These are phyloP conservation scores for Polytrichum commune DNA, from an alignment of 225 moss, liverwort and hornwort species.

Conservation along the genomic window DNA sequence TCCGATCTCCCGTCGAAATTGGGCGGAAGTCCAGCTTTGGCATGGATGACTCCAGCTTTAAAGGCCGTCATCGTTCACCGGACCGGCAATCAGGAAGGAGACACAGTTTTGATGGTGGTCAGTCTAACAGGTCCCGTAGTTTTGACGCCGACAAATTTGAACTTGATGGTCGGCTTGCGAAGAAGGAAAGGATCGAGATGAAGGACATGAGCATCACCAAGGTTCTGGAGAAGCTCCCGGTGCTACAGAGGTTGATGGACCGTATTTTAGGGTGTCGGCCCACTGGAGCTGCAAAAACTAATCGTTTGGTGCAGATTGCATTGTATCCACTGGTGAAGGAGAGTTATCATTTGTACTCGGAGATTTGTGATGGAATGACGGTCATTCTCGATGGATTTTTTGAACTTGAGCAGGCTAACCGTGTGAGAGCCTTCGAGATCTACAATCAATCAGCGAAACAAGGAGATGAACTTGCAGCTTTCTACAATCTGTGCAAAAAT, in stretches of 20 bases:
- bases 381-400: slow-evolving; percentile 39
- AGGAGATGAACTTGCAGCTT: slow-evolving; percentile 30
- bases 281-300: slow-evolving; percentile 52
- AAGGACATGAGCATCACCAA: slow-evolving; percentile 50
- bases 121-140: slow-evolving; percentile 20
- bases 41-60: slow-evolving; percentile 1
- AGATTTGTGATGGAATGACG: slow-evolving; percentile 46
- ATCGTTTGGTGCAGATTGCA: slow-evolving; percentile 56
- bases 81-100: background rate
- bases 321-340: slow-evolving; percentile 43
- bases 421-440: slow-evolving; percentile 47
- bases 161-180: slow-evolving; percentile 22
- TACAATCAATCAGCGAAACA: slow-evolving; percentile 52
- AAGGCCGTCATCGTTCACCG: background rate
- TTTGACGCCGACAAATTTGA: slow-evolving; percentile 18
- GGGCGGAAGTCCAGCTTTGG: slow-evolving; percentile 12
- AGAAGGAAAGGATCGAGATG: slow-evolving; percentile 20
- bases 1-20: background rate
- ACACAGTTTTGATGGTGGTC: slow-evolving; percentile 22
- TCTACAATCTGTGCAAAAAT: slow-evolving; percentile 47
- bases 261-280: slow-evolving; percentile 60
- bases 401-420: slow-evolving; percentile 47
- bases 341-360: slow-evolving; percentile 47
- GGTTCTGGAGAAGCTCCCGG: slow-evolving; percentile 52
- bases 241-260: slow-evolving; percentile 53